Conservation (phyloP, 2,329 filamentous ascomycete genomes). For the Stagonosporopsis vannaccii region DNA sequence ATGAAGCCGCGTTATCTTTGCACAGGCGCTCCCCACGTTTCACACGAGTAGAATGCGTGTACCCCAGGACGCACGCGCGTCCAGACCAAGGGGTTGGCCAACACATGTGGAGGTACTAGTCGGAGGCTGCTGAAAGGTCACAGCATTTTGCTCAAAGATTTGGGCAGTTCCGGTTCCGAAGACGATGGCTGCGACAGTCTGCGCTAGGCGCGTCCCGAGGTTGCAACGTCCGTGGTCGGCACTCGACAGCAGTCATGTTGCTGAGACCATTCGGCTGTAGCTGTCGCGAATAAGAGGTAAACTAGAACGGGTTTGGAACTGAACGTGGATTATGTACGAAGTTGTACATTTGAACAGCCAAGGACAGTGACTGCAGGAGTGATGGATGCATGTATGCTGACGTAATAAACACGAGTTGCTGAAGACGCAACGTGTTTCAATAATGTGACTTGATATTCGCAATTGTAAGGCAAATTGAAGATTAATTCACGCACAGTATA, state of each 20-base stretch:
- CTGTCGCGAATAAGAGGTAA: not conserved
- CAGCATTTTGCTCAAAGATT: too few relatives aligned
- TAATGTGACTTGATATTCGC: too few relatives aligned
- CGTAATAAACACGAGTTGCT: not conserved
- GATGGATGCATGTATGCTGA: not conserved
- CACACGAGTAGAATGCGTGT: not conserved
- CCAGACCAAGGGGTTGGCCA: not conserved
- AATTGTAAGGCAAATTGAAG: too few relatives aligned
- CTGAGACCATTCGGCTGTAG: not conserved
- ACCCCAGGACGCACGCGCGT: conserved; percentile 1
- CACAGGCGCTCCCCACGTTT: not conserved
- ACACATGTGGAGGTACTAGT: not conserved
- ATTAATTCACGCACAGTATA: not conserved
- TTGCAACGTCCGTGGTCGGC: not conserved
- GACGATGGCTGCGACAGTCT: not conserved
- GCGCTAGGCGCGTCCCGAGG: not conserved
- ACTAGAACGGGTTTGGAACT: not conserved
- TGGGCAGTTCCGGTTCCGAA: not conserved
- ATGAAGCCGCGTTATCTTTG: not conserved
- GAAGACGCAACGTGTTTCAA: not conserved
- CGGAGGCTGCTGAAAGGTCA: not conserved
- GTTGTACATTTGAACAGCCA: not conserved
- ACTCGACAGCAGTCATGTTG: not conserved
- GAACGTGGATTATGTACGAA: conserved; percentile 1
- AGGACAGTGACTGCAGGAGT: not conserved